A percentile compares a stretch with the other conserved stretches of the same genome.
Evolutionary conservation across 306 rosid genomes (phyloP).

Genomic region (Malus sylvestris): DNA sequence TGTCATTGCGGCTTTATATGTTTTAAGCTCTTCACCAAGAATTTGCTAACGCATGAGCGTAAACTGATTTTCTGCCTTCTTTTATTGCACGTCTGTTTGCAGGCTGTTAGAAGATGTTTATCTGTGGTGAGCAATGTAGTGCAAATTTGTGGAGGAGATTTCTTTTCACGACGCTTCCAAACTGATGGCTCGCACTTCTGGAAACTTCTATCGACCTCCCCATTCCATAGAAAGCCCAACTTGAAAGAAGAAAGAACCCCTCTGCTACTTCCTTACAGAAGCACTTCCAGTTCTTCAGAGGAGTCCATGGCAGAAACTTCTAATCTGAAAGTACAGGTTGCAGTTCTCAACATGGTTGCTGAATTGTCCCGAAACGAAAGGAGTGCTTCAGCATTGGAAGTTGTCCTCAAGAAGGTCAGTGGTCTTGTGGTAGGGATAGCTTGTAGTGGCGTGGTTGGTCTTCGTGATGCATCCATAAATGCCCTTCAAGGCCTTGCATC

Average conservation of each 20-base stretch:
- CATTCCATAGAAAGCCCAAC: constrained; percentile 42
- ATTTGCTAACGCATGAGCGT: background rate
- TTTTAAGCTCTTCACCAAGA: background rate
- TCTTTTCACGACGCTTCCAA: constrained; percentile 79
- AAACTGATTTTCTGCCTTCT: constrained; percentile 1
- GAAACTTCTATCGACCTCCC: constrained; percentile 67
- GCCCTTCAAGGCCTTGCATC: constrained; percentile 79
- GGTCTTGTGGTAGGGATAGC: constrained; percentile 80
- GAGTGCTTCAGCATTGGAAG: constrained; percentile 62
- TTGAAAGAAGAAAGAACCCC: constrained; percentile 48
- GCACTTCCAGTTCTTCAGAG: constrained; percentile 37
- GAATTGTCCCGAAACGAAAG: constrained; percentile 53
- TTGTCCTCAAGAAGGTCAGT: constrained; percentile 65
- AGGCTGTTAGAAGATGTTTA: constrained; percentile 75
- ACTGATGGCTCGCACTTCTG: constrained; percentile 74
- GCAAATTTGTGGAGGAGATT: constrained; percentile 73
- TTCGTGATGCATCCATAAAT: constrained; percentile 61
- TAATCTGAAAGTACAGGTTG: constrained; percentile 73
- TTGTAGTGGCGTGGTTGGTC: constrained; percentile 73
- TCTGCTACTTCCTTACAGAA: constrained; percentile 75
- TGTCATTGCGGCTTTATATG: background rate
- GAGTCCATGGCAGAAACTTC: constrained; percentile 67
- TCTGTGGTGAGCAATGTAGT: constrained; percentile 48
- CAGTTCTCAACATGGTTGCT: constrained; percentile 76
- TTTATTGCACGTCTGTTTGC: background rate